phyloP scores from a whole-genome alignment of 106 monocot species.

The Dendrobium nobile region DNA sequence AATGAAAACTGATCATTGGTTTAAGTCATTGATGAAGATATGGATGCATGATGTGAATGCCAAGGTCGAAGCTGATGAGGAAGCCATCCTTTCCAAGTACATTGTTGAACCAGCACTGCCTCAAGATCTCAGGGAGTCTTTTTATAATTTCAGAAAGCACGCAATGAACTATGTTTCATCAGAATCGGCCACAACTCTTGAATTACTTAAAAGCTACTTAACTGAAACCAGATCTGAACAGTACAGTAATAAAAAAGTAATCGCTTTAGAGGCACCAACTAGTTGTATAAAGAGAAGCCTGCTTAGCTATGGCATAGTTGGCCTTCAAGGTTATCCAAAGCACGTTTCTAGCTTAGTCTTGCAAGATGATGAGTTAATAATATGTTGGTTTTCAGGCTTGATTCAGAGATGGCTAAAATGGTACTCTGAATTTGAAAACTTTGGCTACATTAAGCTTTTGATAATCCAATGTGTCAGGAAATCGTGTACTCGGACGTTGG shows the following conservation, averaged over 20 bases:
- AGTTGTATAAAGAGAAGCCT: constrained; percentile 42
- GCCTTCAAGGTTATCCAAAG: constrained; percentile 49
- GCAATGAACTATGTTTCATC: constrained; percentile 52
- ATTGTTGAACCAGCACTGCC: constrained; percentile 76
- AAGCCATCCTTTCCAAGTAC: constrained; percentile 50
- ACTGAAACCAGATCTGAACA: not conserved
- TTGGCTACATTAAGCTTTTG: constrained; percentile 51
- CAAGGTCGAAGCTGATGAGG: constrained; percentile 32
- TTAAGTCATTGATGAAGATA: constrained; percentile 59
- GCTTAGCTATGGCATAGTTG: constrained; percentile 61
- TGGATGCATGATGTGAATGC: constrained; percentile 86
- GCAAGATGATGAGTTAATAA: constrained; percentile 71
- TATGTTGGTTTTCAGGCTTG: constrained; percentile 80
- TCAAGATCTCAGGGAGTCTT: constrained; percentile 56
- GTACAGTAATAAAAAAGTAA: constrained; percentile 4
- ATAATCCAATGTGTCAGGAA: constrained; percentile 48
- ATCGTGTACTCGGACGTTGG: constrained; percentile 83
- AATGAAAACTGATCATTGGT: constrained; percentile 99
- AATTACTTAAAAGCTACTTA: constrained; percentile 23
- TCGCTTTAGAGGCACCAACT: constrained; percentile 59
- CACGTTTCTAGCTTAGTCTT: constrained; percentile 55
- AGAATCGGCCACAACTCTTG: constrained; percentile 48
- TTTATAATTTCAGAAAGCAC: constrained; percentile 59
- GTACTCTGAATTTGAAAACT: constrained; percentile 60
- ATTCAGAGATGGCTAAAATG: constrained; percentile 71